These are phyloP conservation scores for Murraya paniculata DNA, from an alignment of 345 rosid species.

Conservation along the genomic window DNA sequence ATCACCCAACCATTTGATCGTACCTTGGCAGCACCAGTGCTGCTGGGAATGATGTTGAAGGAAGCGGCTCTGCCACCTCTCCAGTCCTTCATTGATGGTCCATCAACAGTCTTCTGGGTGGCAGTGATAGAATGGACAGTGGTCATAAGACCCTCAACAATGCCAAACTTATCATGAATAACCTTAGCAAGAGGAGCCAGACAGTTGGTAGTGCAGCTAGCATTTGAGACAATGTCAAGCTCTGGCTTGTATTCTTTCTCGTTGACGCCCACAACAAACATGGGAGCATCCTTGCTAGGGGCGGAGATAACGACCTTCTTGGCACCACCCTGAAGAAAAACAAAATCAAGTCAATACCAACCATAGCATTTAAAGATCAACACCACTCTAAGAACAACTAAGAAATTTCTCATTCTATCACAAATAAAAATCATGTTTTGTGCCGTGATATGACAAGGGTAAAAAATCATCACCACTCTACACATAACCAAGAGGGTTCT, in stretches of 20 bases:
- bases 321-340: constrained; percentile 73
- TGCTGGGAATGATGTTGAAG: constrained; percentile 92
- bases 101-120: constrained; percentile 96
- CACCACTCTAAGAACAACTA: background rate
- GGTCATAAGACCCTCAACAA: constrained; percentile 96
- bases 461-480: background rate
- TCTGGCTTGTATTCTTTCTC: constrained; percentile 86
- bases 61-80: constrained; percentile 98
- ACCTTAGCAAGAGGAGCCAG: constrained; percentile 98
- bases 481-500: background rate
- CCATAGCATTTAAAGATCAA: background rate
- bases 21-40: constrained; percentile 94
- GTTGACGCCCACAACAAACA: constrained; percentile 93
- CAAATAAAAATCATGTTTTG: background rate
- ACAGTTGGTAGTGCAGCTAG: constrained; percentile 97
- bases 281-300: constrained; percentile 94
- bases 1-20: background rate
- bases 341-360: background rate
- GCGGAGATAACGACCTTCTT: constrained; percentile 94
- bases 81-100: constrained; percentile 93
- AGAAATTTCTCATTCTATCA: background rate
- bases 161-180: constrained; percentile 82
- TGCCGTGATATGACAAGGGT: background rate
- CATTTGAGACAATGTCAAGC: constrained; percentile 77
- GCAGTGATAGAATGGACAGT: constrained; percentile 89